These are phyloP conservation scores for Jaltomata sinuosa DNA, from an alignment of 257 asterid species.

Conservation along the genomic window DNA sequence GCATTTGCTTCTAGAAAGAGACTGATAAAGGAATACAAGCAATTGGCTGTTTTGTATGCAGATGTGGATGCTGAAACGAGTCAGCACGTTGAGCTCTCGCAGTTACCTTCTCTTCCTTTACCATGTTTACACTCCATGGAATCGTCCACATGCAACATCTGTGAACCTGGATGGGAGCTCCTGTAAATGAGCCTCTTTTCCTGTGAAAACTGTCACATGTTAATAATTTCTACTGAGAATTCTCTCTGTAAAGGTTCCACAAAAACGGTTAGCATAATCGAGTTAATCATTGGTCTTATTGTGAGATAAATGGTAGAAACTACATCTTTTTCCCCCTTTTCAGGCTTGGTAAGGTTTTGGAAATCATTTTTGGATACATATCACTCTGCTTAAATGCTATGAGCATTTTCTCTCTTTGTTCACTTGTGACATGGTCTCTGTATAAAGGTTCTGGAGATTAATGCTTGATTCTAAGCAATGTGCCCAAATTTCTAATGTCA, in stretches of 20 bases:
- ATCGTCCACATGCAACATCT: conserved; percentile 17
- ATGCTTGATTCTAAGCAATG: conserved; percentile 53
- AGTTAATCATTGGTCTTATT: neutral
- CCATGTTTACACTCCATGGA: conserved; percentile 1
- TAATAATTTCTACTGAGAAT: neutral
- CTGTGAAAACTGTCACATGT: neutral
- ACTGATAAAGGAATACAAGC: conserved; percentile 64
- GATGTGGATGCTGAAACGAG: conserved; percentile 46
- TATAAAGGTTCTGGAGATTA: conserved; percentile 11
- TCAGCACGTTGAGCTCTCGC: conserved; percentile 14
- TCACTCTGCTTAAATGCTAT: neutral
- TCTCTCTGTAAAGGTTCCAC: neutral
- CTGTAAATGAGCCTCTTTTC: conserved; percentile 19
- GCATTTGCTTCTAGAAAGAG: conserved; percentile 58
- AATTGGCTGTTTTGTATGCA: conserved; percentile 46
- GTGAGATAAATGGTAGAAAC: neutral
- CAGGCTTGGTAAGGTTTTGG: neutral
- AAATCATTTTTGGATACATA: neutral
- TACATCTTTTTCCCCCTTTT: neutral
- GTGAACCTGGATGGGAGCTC: conserved; percentile 69
- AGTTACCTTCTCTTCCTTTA: conserved; percentile 10
- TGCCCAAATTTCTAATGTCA: conserved; percentile 75
- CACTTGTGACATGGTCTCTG: neutral
- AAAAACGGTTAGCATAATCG: neutral
- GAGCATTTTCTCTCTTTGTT: neutral